Evolutionary conservation across 768 basidiomycete genomes (phyloP), one percentile per base, ranked within the genome.

Genomic region (Rossbeevera mucosa): DNA sequence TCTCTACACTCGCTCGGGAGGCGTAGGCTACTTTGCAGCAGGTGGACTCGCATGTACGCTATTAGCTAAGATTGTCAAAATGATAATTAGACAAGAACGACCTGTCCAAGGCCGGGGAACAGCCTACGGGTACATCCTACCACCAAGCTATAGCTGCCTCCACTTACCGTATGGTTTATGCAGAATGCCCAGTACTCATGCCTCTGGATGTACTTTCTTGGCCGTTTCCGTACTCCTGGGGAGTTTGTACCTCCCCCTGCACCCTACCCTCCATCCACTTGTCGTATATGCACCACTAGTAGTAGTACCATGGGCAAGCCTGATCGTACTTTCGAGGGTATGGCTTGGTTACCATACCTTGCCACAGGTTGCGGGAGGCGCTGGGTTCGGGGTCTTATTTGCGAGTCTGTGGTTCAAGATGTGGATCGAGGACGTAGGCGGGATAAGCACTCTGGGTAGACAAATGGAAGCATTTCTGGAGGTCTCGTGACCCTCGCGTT

Each of bases 121-220:
- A 47, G 73, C 81, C 4, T 91, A 86, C 63, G 89, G 89, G 88
- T 90, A 61, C 45, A 80, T 53, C 41, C n/a, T 36, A 8, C 21
- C 28, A 0, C n/a, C 29, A 41, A 14, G 5, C 7, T 11, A 26
- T 26, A 20, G 36, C n/a, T 31, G 31, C 33, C 24, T 28, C 24
- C 22, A 28, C 48, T 48, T 22, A 57, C 18, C 7, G 24, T 7
- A 22, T 21, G 13, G 18, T 22, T 36, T n/a, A 14, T 52, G 44
- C 62, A 90, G 89, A 12, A 91, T 91, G 89, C 89, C 89, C 5
- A 88, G 85, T 56, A 91, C 89, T 5, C 89, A 91, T 65, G 84
- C 88, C 11, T 82, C 86, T 9, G 72, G 75, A 5, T 86, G 87
- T 58, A 74, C 76, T 2, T 90, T 76, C 69, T 85, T 79, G 61